Conservation (phyloP, 225 moss, liverwort and hornwort species). For the Antitrichia curtipendula region DNA sequence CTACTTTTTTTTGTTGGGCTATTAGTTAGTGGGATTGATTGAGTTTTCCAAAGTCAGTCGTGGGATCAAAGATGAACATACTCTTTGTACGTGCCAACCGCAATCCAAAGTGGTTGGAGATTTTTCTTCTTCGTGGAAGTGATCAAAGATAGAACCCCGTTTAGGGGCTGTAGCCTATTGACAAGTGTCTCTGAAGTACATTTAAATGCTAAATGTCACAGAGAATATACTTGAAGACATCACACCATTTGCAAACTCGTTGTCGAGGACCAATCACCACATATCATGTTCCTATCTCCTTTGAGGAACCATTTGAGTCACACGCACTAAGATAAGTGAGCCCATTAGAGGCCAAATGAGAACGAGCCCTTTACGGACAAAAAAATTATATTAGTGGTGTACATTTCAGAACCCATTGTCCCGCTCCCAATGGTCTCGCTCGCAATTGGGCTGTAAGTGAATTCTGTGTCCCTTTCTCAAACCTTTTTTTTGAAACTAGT, state of each 20-base stretch:
- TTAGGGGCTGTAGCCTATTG: no score
- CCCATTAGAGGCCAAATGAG: neutral
- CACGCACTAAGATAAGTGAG: accelerated
- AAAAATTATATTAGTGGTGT: neutral
- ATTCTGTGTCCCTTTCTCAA: neutral
- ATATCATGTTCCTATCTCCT: neutral
- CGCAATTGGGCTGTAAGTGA: no score
- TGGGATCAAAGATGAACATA: neutral
- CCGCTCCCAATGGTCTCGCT: no score
- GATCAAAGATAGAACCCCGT: neutral
- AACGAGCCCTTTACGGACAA: accelerated
- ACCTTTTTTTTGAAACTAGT: neutral
- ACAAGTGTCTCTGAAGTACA: neutral
- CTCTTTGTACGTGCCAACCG: accelerated
- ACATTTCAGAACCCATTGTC: no score
- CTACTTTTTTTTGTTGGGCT: no score
- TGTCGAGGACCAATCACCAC: accelerated
- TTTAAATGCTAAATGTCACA: neutral
- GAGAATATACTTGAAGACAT: accelerated
- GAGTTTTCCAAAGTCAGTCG: accelerated
- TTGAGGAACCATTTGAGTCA: neutral
- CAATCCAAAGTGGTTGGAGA: neutral
- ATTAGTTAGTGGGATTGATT: neutral
- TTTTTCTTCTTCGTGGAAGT: neutral
- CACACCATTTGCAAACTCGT: neutral